A percentile compares a stretch with the other conserved stretches of the same genome.
phyloP scores from a whole-genome alignment of 2,329 filamentous ascomycete species.

The Pleoardoris graminearum region DNA sequence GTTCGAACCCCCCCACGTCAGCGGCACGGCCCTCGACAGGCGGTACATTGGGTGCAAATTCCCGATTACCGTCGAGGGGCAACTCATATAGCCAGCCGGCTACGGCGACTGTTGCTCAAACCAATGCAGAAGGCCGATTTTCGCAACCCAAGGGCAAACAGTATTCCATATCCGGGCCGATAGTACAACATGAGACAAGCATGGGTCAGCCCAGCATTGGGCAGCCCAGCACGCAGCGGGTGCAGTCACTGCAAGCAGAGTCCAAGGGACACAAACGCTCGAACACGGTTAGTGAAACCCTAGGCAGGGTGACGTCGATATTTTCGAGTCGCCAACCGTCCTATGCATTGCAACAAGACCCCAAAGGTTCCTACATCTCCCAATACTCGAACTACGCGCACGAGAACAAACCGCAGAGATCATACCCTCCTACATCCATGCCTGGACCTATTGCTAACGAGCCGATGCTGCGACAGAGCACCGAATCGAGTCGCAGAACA shows the following conservation, averaged over 20 bases:
- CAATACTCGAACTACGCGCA: slow-evolving; percentile 54
- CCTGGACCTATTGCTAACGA: slow-evolving; percentile 68
- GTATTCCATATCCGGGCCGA: slow-evolving; percentile 72
- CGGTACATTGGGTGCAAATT: slow-evolving; percentile 67
- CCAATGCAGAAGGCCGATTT: slow-evolving; percentile 86
- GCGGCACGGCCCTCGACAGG: slow-evolving; percentile 72
- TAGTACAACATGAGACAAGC: slow-evolving; percentile 54
- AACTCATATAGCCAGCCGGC: slow-evolving; percentile 84
- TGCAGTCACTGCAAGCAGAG: slow-evolving; percentile 59
- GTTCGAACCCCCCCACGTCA: slow-evolving; percentile 47
- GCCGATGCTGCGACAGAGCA: slow-evolving; percentile 56
- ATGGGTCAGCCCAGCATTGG: slow-evolving; percentile 56
- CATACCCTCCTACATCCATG: slow-evolving; percentile 92
- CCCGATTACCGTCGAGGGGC: slow-evolving; percentile 70
- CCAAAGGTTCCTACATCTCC: slow-evolving; percentile 33
- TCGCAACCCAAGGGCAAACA: slow-evolving; percentile 72
- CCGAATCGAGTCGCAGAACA: slow-evolving; percentile 53
- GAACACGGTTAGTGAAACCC: slow-evolving; percentile 69
- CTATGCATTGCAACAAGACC: slow-evolving; percentile 30
- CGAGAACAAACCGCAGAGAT: slow-evolving; percentile 63
- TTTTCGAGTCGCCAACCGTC: slow-evolving; percentile 62
- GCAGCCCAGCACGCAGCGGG: slow-evolving; percentile 61
- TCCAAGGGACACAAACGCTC: slow-evolving; percentile 71
- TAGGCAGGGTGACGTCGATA: slow-evolving; percentile 79
- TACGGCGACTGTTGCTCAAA: slow-evolving; percentile 82